phyloP scores from a whole-genome alignment of 768 basidiomycete genomes.

The Amanita polypyramis region DNA sequence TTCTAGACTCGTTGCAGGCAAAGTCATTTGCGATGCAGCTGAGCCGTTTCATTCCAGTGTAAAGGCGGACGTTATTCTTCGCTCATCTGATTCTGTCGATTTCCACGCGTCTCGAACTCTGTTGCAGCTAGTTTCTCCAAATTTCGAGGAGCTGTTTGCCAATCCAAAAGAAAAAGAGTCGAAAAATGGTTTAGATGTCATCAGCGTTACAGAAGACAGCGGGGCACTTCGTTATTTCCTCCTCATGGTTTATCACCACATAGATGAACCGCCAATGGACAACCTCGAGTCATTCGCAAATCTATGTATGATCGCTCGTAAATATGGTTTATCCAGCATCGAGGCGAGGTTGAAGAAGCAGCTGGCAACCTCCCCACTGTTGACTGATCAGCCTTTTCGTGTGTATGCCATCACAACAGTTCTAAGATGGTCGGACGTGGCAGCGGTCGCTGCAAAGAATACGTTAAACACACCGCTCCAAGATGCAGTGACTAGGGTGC shows the following conservation, averaged over 20 bases:
- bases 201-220: slow-evolving; percentile 10
- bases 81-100: slow-evolving; percentile 19
- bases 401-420: background rate
- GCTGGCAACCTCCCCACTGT: background rate
- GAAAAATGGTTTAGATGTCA: slow-evolving; percentile 5
- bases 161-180: slow-evolving; percentile 9
- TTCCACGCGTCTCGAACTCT: slow-evolving; percentile 18
- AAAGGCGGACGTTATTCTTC: slow-evolving; percentile 16
- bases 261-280: background rate
- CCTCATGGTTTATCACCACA: slow-evolving; percentile 1
- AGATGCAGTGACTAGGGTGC: background rate
- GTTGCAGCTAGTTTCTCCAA: slow-evolving; percentile 19
- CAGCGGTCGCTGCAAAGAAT: background rate
- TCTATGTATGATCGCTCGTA: background rate
- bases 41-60: background rate
- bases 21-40: background rate
- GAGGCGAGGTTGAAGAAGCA: background rate
- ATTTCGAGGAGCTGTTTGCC: slow-evolving; percentile 21
- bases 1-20: background rate
- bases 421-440: background rate
- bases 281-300: background rate
- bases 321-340: slow-evolving; percentile 1
- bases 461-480: background rate
- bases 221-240: slow-evolving; percentile 8
- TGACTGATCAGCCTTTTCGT: background rate